Conservation (phyloP, 169 alveolate genomes). For the Toxoplasma gondii region DNA sequence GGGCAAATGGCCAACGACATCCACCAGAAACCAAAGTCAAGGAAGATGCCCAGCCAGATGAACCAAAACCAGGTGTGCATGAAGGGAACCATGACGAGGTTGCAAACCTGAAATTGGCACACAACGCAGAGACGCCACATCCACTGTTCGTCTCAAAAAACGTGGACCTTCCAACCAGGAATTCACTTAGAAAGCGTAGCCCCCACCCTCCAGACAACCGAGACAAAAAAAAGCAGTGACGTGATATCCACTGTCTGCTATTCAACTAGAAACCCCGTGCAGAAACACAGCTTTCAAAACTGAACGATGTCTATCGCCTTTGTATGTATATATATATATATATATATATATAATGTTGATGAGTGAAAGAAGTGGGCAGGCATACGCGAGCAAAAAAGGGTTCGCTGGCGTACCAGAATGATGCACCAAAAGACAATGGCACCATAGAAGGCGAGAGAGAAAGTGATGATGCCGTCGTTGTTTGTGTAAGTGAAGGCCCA, state of each 20-base stretch:
- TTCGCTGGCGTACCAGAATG: slow-evolving; percentile 32
- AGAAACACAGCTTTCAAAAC: too few species aligned
- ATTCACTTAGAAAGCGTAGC: too few species aligned
- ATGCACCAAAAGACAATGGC: slow-evolving; percentile 51
- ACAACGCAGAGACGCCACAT: background rate
- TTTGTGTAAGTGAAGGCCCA: slow-evolving; percentile 30
- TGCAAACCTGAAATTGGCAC: slow-evolving; percentile 58
- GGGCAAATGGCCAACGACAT: slow-evolving; percentile 56
- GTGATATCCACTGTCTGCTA: too few species aligned
- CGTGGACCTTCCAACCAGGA: too few species aligned
- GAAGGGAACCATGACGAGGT: slow-evolving; percentile 66
- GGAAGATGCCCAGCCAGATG: slow-evolving; percentile 51
- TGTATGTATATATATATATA: too few species aligned
- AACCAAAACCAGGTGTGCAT: slow-evolving; percentile 72
- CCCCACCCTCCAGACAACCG: too few species aligned
- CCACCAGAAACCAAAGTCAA: slow-evolving; percentile 58
- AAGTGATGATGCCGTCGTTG: slow-evolving; percentile 26
- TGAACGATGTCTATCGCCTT: background rate
- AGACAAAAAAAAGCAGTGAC: too few species aligned
- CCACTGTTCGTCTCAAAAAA: background rate
- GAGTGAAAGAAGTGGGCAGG: background rate
- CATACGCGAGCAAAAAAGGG: background rate
- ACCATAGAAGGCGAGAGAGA: slow-evolving; percentile 44
- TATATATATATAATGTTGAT: too few species aligned
- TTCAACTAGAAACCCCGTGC: too few species aligned